Evolutionary conservation across 31 red algal species (phyloP), one percentile per base, ranked within the genome.

Genomic region (Asparagopsis taxiformis): DNA sequence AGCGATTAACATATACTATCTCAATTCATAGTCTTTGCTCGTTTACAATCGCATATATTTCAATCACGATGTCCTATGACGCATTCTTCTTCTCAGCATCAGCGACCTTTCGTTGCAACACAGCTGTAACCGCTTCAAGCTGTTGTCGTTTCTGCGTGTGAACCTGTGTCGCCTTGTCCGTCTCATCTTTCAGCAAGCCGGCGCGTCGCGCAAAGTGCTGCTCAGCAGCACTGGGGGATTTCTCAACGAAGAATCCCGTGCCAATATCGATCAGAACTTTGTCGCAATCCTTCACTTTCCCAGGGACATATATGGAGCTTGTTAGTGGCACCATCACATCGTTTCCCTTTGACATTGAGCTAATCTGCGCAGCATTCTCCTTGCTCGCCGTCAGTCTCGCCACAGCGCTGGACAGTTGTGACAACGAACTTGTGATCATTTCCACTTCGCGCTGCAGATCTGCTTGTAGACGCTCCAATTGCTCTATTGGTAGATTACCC

Each of bases 221-320:
- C 38, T 77, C 84, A 3, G 91, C 91, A 3, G 77, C 85, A 15
- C 41, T 50, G 1, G 73, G 68, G 3, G 57, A 74, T 59, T 82
- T 86, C 77, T 94, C 72, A 2, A 93, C 81, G 74, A 75, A 94
- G 39, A 88, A 94, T 3, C 82, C 91, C 20, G 91, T 94, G 21
- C 91, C 91, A 36, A 94, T 56, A 70, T 94, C 91, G 32, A 94
- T 80, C 22, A 94, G 65, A 35, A 94, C 77, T 38, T 74, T 71
- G 1, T 62, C 61, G 23, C 68, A 53, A 43, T 87, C 68, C 43
- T 49, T 25, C 31, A 94, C 37, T 30, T 55, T 44, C 24, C 91
- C 91, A 25, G 80, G 80, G 2, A 94, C 77, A 50, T 94, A 94
- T 16, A 94, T 83, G 37, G 82, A 80, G 43, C 77, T 80, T 2